phyloP scores from a whole-genome alignment of 352 stramenopile species.

The Globisporangium recalcitrans region DNA sequence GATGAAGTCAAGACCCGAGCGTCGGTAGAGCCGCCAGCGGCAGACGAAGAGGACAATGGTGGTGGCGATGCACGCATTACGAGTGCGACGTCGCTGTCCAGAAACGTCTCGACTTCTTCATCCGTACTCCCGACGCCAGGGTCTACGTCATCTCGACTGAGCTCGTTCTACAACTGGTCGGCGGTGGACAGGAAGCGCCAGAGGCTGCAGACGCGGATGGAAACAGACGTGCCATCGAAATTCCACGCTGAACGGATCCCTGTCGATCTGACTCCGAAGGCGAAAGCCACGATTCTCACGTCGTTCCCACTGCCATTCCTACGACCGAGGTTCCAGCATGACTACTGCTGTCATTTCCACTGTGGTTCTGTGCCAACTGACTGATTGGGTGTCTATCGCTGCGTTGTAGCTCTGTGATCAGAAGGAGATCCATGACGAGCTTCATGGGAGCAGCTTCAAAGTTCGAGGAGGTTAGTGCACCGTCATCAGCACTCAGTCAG shows the following conservation, averaged over 20 bases:
- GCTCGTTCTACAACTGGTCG: conserved; percentile 29
- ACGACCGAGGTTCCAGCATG: conserved; percentile 54
- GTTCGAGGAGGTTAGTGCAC: background rate
- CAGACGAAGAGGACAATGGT: background rate
- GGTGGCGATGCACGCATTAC: background rate
- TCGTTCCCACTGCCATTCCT: conserved; percentile 62
- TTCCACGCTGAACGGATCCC: conserved; percentile 34
- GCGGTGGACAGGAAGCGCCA: conserved; percentile 32
- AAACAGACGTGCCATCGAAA: conserved; percentile 14
- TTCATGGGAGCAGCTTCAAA: conserved; percentile 16
- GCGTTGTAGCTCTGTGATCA: conserved; percentile 26
- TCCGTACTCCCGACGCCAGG: conserved; percentile 13
- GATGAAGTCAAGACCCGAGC: background rate
- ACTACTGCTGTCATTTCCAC: too few species aligned
- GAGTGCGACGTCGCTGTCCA: conserved; percentile 14
- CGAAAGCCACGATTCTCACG: conserved; percentile 52
- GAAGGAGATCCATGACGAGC: conserved; percentile 28
- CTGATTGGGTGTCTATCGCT: background rate
- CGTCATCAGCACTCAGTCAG: background rate
- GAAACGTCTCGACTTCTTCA: conserved; percentile 9
- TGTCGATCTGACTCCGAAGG: conserved; percentile 56
- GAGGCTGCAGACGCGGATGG: conserved; percentile 15
- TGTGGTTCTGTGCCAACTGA: too few species aligned
- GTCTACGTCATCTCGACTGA: conserved; percentile 7
- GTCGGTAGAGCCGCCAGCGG: background rate